These are phyloP conservation scores for Coemansia sp. DNA, from an alignment of 192 early-diverging fungal species.

Conservation along the genomic window DNA sequence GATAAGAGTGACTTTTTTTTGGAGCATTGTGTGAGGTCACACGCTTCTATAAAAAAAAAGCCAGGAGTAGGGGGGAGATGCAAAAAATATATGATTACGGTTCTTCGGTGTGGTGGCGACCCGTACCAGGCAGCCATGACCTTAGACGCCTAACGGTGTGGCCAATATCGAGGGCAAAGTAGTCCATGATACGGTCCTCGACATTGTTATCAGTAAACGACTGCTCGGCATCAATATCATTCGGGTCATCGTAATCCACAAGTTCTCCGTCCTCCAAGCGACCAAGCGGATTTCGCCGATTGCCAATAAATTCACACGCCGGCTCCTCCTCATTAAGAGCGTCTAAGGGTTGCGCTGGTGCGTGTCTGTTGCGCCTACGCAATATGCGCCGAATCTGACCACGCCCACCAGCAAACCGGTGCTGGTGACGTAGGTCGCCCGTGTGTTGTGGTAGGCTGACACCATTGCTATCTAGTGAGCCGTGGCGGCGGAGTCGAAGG, in stretches of 20 bases:
- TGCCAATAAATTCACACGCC: conserved; percentile 48
- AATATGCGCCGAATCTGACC: conserved; percentile 23
- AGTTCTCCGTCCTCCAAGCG: conserved; percentile 49
- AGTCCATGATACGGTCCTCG: conserved; percentile 49
- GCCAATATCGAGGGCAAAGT: conserved; percentile 36
- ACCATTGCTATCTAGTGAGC: not conserved
- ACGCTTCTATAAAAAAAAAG: not conserved
- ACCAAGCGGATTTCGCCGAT: conserved; percentile 45
- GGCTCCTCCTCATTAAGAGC: conserved; percentile 10
- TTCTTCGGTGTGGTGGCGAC: conserved; percentile 11
- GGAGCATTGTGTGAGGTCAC: not conserved
- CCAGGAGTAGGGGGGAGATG: not conserved
- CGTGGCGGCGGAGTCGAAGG: not conserved
- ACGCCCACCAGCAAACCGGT: conserved; percentile 11
- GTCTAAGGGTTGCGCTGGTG: not conserved
- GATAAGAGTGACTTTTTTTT: not conserved
- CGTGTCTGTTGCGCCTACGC: conserved; percentile 21
- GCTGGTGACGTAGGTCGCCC: conserved; percentile 3
- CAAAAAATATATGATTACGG: not conserved
- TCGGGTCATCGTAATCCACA: conserved; percentile 54
- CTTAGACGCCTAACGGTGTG: conserved; percentile 28
- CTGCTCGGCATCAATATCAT: conserved; percentile 38
- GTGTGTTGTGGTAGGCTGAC: not conserved
- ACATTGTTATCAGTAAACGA: conserved; percentile 51
- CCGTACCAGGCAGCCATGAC: conserved; percentile 20